Conservation (phyloP, 2,329 filamentous ascomycete species). For the Fusarium luffae region DNA sequence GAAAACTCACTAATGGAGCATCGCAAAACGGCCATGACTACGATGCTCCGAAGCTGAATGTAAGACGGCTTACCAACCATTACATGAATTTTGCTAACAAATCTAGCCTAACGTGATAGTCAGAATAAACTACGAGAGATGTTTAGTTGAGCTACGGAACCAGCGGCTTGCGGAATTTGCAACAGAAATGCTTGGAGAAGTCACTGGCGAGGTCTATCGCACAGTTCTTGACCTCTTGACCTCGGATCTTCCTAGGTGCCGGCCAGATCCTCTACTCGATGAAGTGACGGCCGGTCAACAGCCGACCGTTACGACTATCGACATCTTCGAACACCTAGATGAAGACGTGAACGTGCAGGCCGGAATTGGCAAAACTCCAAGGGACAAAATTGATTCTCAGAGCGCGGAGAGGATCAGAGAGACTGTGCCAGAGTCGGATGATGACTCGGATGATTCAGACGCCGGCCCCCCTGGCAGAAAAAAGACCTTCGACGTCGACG, state of each 20-base stretch:
- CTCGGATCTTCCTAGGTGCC: constrained; percentile 74
- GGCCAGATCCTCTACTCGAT: constrained; percentile 61
- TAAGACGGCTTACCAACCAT: constrained; percentile 51
- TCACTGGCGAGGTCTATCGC: constrained; percentile 82
- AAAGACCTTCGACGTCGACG: constrained; percentile 40
- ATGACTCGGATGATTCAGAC: constrained; percentile 52
- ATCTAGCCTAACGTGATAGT: constrained; percentile 76
- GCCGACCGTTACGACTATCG: constrained; percentile 61
- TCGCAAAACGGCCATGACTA: constrained; percentile 49
- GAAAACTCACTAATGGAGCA: constrained; percentile 64
- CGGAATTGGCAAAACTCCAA: constrained; percentile 67
- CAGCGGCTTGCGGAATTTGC: constrained; percentile 79
- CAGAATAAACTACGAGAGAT: constrained; percentile 86
- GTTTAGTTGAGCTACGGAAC: constrained; percentile 83
- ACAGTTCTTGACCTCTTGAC: constrained; percentile 78
- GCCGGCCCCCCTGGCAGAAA: constrained; percentile 41
- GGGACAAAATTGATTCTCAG: constrained; percentile 58
- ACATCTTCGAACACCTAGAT: constrained; percentile 66
- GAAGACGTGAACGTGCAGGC: constrained; percentile 63
- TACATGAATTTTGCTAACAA: constrained; percentile 43
- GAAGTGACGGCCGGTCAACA: constrained; percentile 48
- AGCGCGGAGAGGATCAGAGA: constrained; percentile 62
- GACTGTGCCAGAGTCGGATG: constrained; percentile 49
- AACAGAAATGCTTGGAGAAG: constrained; percentile 74
- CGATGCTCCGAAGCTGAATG: constrained; percentile 63